Base-by-base conservation (phyloP, 176 grass and related monocot genomes). In the Aegilops speltoides region DNA sequence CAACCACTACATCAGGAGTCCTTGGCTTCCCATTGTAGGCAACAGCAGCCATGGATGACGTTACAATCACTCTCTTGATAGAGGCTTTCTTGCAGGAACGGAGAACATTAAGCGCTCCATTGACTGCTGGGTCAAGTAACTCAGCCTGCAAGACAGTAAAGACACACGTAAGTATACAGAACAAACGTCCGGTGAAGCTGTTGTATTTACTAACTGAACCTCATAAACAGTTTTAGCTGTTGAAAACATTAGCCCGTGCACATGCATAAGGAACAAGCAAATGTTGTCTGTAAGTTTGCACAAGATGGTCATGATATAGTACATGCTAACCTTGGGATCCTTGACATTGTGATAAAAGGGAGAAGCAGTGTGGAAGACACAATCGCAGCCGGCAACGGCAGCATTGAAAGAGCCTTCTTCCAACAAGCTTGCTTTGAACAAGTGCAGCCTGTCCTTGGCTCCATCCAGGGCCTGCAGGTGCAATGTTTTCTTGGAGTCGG, bases 351-450 rank as follows among this genome's bases (percentile, higher is more conserved):
- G 71, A 32, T 88, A 90, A 41, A 90, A 93, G 23, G 91, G 91
- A 74, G 91, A 93, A 8, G 91, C 91, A 0, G 91, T 93, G 48
- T 93, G 91, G 73, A 93, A 90, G 9, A 93, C 91, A 78, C 78
- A 65, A 9, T 93, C 91, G 28, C 66, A 90, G 23, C 91, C 88
- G 5, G 85, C 37, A 34, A 93, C 16, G 37, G 82, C 63, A 66
- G 28, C 50, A 81, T 92, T 76, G 22, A 92, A 92, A 66, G 91
- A 56, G 6, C 87, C 91, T 26, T 92, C 84, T 28, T 89, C 91
- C 19, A 92, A 80, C 24, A 92, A 40, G 46, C 64, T 89, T 59
- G 91, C 91, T 92, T 92, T 84, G n/a, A 92, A 76, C 11, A 92
- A 59, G 43, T 92, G 91, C 61, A 92, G 48, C 54, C 85, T 90